phyloP scores from a whole-genome alignment of 805 yeast species.

The Pichia californica region DNA sequence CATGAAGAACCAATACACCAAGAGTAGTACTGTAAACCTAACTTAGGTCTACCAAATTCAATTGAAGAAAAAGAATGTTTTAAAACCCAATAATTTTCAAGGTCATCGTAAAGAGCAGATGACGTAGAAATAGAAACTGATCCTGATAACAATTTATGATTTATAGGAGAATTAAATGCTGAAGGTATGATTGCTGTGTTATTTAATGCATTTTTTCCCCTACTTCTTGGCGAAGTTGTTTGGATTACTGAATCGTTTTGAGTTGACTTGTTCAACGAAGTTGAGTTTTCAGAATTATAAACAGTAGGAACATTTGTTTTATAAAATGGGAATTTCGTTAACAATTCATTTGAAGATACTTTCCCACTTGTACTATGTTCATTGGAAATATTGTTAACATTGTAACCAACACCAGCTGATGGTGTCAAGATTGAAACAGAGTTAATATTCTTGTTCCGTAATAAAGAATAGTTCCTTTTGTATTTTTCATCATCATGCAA shows the following conservation, averaged over 20 bases:
- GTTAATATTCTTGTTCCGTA: neutral
- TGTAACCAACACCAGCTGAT: conserved; percentile 14
- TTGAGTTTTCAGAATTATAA: too few species aligned
- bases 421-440: conserved; percentile 1
- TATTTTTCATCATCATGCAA: conserved; percentile 20
- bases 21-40: conserved; percentile 45
- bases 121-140: conserved; percentile 11
- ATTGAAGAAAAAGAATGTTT: conserved; percentile 27
- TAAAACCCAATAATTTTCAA: conserved; percentile 30
- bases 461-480: neutral
- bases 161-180: neutral
- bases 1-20: conserved; percentile 49
- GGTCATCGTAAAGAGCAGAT: conserved; percentile 28
- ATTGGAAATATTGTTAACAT: neutral
- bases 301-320: too few species aligned
- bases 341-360: too few species aligned
- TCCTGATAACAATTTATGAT: neutral
- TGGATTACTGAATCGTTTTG: too few species aligned
- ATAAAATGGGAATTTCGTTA: too few species aligned
- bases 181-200: neutral
- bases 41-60: conserved; percentile 46
- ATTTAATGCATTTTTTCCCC: neutral
- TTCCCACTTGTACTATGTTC: too few species aligned
- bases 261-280: too few species aligned
- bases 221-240: too few species aligned